These are phyloP conservation scores for Podila clonocystis DNA, from an alignment of 192 early-diverging fungal species.

Conservation along the genomic window DNA sequence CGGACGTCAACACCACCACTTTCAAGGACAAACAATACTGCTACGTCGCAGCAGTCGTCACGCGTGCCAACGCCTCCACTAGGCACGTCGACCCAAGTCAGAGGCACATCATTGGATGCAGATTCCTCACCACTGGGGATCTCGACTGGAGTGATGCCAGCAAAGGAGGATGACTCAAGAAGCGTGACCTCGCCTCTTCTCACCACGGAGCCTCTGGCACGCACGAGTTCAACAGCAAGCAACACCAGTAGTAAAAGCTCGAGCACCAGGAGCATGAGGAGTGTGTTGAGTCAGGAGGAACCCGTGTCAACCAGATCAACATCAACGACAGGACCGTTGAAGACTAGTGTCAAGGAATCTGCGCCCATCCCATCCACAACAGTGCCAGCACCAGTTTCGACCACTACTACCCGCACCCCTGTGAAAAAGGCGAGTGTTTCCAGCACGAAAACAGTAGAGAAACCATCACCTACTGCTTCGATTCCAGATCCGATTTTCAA, in stretches of 20 bases:
- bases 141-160: background rate
- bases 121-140: constrained; percentile 23
- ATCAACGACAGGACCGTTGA: background rate
- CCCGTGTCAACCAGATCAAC: too few species aligned
- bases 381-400: constrained; percentile 2
- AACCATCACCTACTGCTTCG: background rate
- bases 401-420: background rate
- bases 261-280: constrained; percentile 28
- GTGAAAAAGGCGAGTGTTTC: background rate
- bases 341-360: background rate
- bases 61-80: constrained; percentile 24
- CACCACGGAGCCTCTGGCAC: constrained; percentile 18
- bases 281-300: constrained; percentile 18
- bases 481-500: constrained; percentile 24
- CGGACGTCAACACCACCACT: constrained; percentile 40
- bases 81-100: background rate
- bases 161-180: constrained; percentile 6
- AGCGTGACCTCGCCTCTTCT: constrained; percentile 24
- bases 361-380: background rate
- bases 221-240: constrained; percentile 21
- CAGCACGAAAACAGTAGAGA: background rate
- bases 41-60: constrained; percentile 8
- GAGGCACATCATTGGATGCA: constrained; percentile 11
- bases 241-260: constrained; percentile 34
- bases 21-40: constrained; percentile 8